Conservation (phyloP, 306 rosid species). For the Sicyos baderoa region DNA sequence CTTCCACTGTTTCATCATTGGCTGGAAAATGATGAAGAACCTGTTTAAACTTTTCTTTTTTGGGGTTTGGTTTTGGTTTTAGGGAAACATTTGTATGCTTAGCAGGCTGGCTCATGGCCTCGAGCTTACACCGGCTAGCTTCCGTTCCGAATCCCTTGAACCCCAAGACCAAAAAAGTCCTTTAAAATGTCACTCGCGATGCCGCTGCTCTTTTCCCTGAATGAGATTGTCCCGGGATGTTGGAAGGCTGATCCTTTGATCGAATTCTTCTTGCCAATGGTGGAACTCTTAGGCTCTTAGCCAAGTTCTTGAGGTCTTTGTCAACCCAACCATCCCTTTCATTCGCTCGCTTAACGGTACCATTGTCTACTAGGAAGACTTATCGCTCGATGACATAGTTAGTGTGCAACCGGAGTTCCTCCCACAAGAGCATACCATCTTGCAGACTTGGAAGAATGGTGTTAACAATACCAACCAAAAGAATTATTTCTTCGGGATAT, state of each 20-base stretch:
- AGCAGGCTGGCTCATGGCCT: constrained; percentile 89
- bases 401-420: constrained; percentile 38
- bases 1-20: too few relatives aligned
- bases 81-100: too few relatives aligned
- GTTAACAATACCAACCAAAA: constrained; percentile 45
- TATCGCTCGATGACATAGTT: constrained; percentile 33
- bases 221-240: constrained; percentile 51
- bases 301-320: constrained; percentile 55
- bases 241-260: constrained; percentile 69
- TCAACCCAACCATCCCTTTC: constrained; percentile 59
- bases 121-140: too few relatives aligned
- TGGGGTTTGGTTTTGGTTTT: too few relatives aligned
- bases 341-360: constrained; percentile 71
- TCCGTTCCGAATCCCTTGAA: too few relatives aligned
- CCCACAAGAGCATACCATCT: constrained; percentile 54
- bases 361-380: constrained; percentile 73
- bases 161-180: too few relatives aligned
- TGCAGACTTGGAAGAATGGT: constrained; percentile 86
- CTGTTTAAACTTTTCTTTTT: too few relatives aligned
- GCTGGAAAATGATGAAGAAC: too few relatives aligned
- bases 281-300: too few relatives aligned
- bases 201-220: too few relatives aligned
- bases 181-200: too few relatives aligned
- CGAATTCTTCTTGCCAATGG: constrained; percentile 36
- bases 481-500: constrained; percentile 60